Conservation (phyloP, 768 basidiomycete species). For the Collybia sp. region DNA sequence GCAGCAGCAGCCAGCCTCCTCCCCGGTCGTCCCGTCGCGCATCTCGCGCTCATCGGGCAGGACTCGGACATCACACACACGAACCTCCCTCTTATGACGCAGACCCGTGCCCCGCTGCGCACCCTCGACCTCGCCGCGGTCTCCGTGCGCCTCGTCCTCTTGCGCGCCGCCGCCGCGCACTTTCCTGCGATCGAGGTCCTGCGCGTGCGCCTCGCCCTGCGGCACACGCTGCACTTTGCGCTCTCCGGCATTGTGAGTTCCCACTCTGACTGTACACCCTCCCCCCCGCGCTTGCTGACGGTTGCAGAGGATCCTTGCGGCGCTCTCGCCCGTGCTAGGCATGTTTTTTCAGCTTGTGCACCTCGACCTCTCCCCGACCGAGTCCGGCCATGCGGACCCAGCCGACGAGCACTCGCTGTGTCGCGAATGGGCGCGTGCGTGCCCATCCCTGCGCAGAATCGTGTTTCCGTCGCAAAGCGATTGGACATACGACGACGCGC, state of each 20-base stretch:
- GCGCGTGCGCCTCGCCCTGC: slow-evolving; percentile 52
- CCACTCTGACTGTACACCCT: not conserved
- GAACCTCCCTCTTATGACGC: slow-evolving; percentile 46
- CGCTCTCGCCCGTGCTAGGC: slow-evolving; percentile 52
- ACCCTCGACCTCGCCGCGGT: slow-evolving; percentile 57
- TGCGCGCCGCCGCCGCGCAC: slow-evolving; percentile 50
- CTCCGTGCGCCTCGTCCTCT: slow-evolving; percentile 50
- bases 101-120: slow-evolving; percentile 42
- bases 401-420: slow-evolving; percentile 51
- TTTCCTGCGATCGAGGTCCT: slow-evolving; percentile 46
- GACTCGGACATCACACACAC: slow-evolving; percentile 50
- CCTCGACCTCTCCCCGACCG: slow-evolving; percentile 61
- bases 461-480: slow-evolving; percentile 53
- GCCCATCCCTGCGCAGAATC: slow-evolving; percentile 47
- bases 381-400: slow-evolving; percentile 35
- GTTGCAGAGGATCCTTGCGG: slow-evolving; percentile 50
- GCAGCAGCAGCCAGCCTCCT: slow-evolving; percentile 54
- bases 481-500: slow-evolving; percentile 34
- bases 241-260: slow-evolving; percentile 61
- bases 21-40: slow-evolving; percentile 56
- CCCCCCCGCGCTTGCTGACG: slow-evolving; percentile 7
- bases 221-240: slow-evolving; percentile 62
- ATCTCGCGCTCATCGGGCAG: slow-evolving; percentile 51
- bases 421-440: slow-evolving; percentile 48
- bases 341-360: slow-evolving; percentile 42